Conservation (phyloP, 2,329 filamentous ascomycete genomes). For the Coniosporium tulheliwenetii region DNA sequence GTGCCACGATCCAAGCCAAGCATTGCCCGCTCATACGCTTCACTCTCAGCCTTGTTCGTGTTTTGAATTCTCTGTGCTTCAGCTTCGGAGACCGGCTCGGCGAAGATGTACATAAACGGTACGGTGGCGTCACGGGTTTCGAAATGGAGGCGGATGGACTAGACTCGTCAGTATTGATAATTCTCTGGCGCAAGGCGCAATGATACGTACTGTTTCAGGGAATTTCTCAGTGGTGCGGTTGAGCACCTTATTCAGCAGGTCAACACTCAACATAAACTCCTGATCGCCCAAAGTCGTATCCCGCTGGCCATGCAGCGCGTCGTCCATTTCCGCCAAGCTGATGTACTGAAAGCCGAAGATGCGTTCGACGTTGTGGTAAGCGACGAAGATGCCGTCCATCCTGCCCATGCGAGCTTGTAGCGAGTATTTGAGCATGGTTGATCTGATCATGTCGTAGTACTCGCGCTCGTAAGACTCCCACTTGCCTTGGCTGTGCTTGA, state of each 20-base stretch:
- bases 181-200: too few relatives aligned
- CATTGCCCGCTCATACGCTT: conserved; percentile 51
- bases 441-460: conserved; percentile 90
- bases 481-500: conserved; percentile 56
- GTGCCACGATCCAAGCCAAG: conserved; percentile 30
- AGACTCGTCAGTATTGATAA: conserved; percentile 4
- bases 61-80: conserved; percentile 62
- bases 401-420: conserved; percentile 91
- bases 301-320: conserved; percentile 65
- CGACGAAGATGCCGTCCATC: conserved; percentile 98
- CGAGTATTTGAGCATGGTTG: conserved; percentile 92
- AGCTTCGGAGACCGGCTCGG: conserved; percentile 61
- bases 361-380: conserved; percentile 84
- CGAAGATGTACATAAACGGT: conserved; percentile 78
- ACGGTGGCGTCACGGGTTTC: conserved; percentile 50
- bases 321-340: conserved; percentile 71
- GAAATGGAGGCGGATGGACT: conserved; percentile 65
- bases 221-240: conserved; percentile 60
- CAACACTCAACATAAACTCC: conserved; percentile 73
- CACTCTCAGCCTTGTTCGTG: conserved; percentile 45
- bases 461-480: conserved; percentile 92
- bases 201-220: conserved; percentile 40
- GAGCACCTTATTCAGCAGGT: conserved; percentile 64
- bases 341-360: conserved; percentile 98
- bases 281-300: conserved; percentile 55